These are phyloP conservation scores for Ceratocystis papillata DNA, from an alignment of 2,329 filamentous ascomycete genomes.

Conservation along the genomic window DNA sequence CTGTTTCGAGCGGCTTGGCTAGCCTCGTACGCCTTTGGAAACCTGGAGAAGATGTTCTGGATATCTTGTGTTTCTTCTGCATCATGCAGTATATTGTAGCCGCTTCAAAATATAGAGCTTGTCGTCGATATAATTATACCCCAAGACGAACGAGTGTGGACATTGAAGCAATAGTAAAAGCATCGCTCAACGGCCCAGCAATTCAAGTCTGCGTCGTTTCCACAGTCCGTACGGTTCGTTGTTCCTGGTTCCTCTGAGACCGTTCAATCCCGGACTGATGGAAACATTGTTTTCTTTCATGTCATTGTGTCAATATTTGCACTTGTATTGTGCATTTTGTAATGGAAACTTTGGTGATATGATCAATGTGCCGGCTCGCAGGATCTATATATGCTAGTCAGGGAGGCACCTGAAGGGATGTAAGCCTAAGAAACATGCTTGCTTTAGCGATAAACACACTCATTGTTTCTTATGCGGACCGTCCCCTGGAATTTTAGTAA, in stretches of 20 bases:
- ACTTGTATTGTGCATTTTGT: too few relatives aligned
- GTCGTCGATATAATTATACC: constrained; percentile 17
- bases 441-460: too few relatives aligned
- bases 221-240: constrained; percentile 24
- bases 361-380: too few relatives aligned
- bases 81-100: not conserved
- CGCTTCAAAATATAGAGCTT: constrained; percentile 26
- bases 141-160: constrained; percentile 52
- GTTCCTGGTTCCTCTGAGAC: constrained; percentile 16
- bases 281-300: constrained; percentile 21
- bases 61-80: not conserved
- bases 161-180: constrained; percentile 54
- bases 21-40: too few relatives aligned
- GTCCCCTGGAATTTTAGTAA: too few relatives aligned
- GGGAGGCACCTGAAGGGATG: too few relatives aligned
- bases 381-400: too few relatives aligned
- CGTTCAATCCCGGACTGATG: constrained; percentile 22
- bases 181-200: constrained; percentile 23
- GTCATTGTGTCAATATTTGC: not conserved
- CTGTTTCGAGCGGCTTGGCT: too few relatives aligned
- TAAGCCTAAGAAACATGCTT: too few relatives aligned
- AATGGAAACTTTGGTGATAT: too few relatives aligned
- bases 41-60: too few relatives aligned
- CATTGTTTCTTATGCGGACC: too few relatives aligned
- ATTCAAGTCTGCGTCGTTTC: constrained; percentile 24